Percentiles rank a stretch among this genome's conserved stretches.
Evolutionary conservation across 768 basidiomycete species (phyloP).

Genomic region (Suillus spraguei): DNA sequence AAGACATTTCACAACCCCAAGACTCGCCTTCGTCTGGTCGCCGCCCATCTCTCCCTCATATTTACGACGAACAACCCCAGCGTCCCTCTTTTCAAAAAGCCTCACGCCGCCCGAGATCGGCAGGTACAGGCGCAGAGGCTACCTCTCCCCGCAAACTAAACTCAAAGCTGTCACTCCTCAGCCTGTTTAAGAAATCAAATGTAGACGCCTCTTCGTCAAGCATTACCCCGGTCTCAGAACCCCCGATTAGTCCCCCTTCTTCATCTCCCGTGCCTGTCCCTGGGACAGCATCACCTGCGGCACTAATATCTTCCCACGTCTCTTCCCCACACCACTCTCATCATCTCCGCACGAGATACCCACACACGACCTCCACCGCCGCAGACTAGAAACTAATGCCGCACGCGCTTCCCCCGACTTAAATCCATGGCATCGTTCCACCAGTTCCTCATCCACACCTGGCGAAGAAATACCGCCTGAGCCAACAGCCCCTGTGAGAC

Average conservation of each 20-base stretch:
- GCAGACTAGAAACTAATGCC: constrained; percentile 25
- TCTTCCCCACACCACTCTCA: constrained; percentile 25
- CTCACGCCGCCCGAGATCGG: constrained; percentile 66
- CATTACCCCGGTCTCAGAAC: constrained; percentile 35
- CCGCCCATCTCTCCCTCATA: constrained; percentile 71
- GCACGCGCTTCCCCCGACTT: constrained; percentile 37
- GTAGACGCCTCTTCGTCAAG: constrained; percentile 40
- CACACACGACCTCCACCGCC: constrained; percentile 20
- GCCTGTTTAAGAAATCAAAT: constrained; percentile 67
- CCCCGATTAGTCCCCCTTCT: constrained; percentile 28
- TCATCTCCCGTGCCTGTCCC: constrained; percentile 26
- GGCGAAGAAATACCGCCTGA: constrained; percentile 31
- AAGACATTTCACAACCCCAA: constrained; percentile 12
- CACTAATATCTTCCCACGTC: constrained; percentile 34
- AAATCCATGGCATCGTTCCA: constrained; percentile 38
- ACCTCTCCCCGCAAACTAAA: constrained; percentile 49
- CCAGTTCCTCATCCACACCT: constrained; percentile 23
- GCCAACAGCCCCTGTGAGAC: constrained; percentile 32
- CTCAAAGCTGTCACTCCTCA: constrained; percentile 75
- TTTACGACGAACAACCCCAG: constrained; percentile 38
- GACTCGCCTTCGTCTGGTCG: constrained; percentile 37
- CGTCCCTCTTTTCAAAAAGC: constrained; percentile 35
- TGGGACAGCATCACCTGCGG: constrained; percentile 18
- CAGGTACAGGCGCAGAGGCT: constrained; percentile 65
- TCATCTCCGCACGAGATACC: constrained; percentile 33